Evolutionary conservation across 805 yeast genomes (phyloP).

Genomic region (Suhomyces sp.): DNA sequence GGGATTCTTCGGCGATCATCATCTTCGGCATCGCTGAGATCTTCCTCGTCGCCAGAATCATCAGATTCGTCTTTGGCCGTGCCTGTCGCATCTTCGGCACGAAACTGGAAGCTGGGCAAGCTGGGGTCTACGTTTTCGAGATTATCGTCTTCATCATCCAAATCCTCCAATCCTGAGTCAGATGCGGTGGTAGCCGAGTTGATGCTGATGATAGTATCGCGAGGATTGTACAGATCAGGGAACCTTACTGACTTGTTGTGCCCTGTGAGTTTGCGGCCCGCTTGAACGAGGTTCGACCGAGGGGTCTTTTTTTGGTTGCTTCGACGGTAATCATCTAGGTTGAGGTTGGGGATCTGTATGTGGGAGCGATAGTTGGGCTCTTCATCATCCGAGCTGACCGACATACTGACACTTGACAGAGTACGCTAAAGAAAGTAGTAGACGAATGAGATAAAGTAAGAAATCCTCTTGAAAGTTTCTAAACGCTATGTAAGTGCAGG

Average conservation of each 20-base stretch:
- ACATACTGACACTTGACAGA: not conserved
- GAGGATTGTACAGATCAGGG: conserved; percentile 24
- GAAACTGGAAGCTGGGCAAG: conserved; percentile 24
- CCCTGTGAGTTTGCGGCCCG: conserved; percentile 22
- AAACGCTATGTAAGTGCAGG: not conserved
- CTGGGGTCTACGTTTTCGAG: conserved; percentile 6
- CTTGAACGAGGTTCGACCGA: conserved; percentile 24
- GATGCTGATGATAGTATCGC: conserved; percentile 27
- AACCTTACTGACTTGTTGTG: conserved; percentile 24
- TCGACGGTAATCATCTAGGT: conserved; percentile 15
- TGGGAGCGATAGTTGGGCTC: conserved; percentile 24
- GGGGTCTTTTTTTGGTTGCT: conserved; percentile 17
- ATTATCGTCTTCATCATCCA: not conserved
- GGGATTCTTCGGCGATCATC: conserved; percentile 3
- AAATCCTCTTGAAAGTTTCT: not conserved
- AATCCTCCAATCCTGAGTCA: conserved; percentile 14
- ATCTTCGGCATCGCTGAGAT: not conserved
- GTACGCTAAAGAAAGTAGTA: not conserved
- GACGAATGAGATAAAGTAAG: not conserved
- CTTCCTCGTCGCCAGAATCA: conserved; percentile 2
- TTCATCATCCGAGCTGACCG: conserved; percentile 30
- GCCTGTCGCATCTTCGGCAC: conserved; percentile 4
- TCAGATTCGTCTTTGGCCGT: conserved; percentile 11
- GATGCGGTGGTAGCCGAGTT: conserved; percentile 23
- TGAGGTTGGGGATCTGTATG: conserved; percentile 30